phyloP scores from a whole-genome alignment of 768 basidiomycete genomes.

The Podaxis sp. region DNA sequence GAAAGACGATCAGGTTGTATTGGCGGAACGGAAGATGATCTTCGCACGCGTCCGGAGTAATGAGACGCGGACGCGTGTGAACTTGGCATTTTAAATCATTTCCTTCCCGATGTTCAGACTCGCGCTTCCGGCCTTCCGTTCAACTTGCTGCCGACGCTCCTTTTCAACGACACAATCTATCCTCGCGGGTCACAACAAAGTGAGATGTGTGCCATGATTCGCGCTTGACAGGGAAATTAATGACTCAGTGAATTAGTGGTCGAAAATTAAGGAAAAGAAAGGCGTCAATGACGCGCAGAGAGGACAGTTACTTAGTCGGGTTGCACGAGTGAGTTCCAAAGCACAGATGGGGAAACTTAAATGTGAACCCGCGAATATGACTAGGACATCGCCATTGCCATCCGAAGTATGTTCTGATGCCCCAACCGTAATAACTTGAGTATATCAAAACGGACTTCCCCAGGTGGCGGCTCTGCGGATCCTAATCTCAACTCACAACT shows the following conservation, averaged over 20 bases:
- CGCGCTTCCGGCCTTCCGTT: neutral
- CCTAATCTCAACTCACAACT: constrained; percentile 54
- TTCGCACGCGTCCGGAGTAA: neutral
- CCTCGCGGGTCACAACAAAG: constrained; percentile 43
- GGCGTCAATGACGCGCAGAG: constrained; percentile 62
- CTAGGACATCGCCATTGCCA: constrained; percentile 65
- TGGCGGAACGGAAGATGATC: neutral
- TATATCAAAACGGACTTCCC: neutral
- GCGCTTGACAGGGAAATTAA: neutral
- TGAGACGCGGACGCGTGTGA: constrained; percentile 1
- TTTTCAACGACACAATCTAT: constrained; percentile 19
- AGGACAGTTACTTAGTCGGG: constrained; percentile 54
- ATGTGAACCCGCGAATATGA: neutral
- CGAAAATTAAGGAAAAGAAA: constrained; percentile 73
- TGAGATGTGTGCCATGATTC: constrained; percentile 14
- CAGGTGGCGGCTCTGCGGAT: constrained; percentile 57
- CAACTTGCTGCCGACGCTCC: constrained; percentile 13
- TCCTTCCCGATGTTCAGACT: constrained; percentile 7
- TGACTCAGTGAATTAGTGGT: constrained; percentile 48
- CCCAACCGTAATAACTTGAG: constrained; percentile 6
- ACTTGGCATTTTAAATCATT: neutral
- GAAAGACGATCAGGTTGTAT: neutral
- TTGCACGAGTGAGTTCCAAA: constrained; percentile 44
- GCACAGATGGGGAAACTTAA: neutral
- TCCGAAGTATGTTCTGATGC: constrained; percentile 42